Base-by-base conservation (phyloP, 306 rosid species). In the Vicia faba region DNA sequence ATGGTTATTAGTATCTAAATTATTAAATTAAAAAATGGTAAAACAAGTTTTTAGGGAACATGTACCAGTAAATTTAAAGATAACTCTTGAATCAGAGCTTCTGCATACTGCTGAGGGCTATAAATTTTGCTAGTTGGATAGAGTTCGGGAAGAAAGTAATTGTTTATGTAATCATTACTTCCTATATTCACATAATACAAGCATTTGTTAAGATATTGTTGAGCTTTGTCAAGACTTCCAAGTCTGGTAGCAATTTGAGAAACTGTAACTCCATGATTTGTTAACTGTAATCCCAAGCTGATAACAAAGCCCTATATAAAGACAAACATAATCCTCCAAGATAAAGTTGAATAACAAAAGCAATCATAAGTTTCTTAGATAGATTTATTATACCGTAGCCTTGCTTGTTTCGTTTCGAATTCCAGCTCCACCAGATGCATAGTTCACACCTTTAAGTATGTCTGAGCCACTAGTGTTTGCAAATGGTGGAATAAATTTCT, bases 141-240 rank as follows among this genome's bases (percentile, higher is more conserved):
- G 31, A 26, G 31, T 20, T 39, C 16, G 16, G 93, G 87, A 69
- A 51, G 13, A 75, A 70, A 89, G 62, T 84, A 89, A 61, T 87
- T 89, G 73, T 39, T 80, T 13, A 85, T 16, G 78, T 81, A 89
- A 69, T 87, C 96, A 23, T 87, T 87, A 57, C 28, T 78, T 2
- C 96, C 96, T 8, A 87, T 78, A 18, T 41, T 64, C 16, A 89
- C 75, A 18, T 70, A 78, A 66, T 85, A 89, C 56, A 89, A 75
- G 70, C 96, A 89, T 46, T 81, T 83, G 5, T 50, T 60, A 39
- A 86, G 67, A 36, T 81, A 12, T 16, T 71, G 5, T 9, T 7
- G n/a, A 1, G 87, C 75, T 9, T 65, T 28, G 1, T 13, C 20
- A 19, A 7, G 36, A 49, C 59, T 40, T 35, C 83, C 69, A 44